Evolutionary conservation across 306 rosid genomes (phyloP).

Genomic region (Potentilla sterilis): DNA sequence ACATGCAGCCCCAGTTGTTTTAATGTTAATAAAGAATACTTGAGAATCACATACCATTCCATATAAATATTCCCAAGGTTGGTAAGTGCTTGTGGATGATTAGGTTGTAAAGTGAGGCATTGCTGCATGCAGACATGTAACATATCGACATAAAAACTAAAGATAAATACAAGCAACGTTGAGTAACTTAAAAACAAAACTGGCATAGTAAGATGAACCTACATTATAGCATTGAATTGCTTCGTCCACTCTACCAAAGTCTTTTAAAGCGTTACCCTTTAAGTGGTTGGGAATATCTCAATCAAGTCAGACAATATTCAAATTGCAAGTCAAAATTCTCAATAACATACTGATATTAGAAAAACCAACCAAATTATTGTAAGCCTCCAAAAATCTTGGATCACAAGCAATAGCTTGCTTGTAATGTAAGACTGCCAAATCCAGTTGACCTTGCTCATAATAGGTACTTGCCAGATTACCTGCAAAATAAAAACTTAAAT

Average conservation of each 20-base stretch:
- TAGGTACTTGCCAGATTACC: constrained; percentile 91
- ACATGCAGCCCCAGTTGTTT: background rate
- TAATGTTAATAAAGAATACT: constrained; percentile 1
- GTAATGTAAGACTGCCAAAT: constrained; percentile 88
- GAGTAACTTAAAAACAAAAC: background rate
- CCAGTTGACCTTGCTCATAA: constrained; percentile 93
- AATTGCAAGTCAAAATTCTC: constrained; percentile 5
- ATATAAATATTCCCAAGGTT: constrained; percentile 96
- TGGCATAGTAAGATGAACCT: constrained; percentile 30
- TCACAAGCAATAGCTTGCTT: constrained; percentile 91
- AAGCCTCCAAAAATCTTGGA: constrained; percentile 96
- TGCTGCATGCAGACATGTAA: constrained; percentile 50
- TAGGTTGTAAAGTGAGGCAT: constrained; percentile 88
- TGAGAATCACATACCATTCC: constrained; percentile 70
- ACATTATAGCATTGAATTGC: constrained; percentile 94
- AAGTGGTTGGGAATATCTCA: background rate
- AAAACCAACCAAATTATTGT: constrained; percentile 85
- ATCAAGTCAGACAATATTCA: constrained; percentile 3
- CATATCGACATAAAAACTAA: background rate
- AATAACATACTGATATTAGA: constrained; percentile 7
- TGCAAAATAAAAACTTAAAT: constrained; percentile 16
- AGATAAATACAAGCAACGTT: constrained; percentile 1
- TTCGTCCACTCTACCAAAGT: constrained; percentile 89
- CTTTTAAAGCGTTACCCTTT: constrained; percentile 96
- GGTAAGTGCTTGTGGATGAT: constrained; percentile 96